Conservation (phyloP, 805 yeast species). For the Saccharomycopsis olivae region DNA sequence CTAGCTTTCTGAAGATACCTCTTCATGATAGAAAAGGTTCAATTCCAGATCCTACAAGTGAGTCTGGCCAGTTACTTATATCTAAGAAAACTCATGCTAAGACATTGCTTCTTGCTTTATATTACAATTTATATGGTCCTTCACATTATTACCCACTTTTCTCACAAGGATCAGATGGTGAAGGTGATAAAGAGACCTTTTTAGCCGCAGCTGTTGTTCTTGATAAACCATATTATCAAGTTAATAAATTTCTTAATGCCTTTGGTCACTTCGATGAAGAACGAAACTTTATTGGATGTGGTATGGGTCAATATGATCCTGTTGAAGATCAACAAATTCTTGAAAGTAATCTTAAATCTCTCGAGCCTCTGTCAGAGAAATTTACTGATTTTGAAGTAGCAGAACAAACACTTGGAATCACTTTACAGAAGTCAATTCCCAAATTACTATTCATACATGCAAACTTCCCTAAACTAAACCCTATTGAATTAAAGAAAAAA, state of each 20-base stretch:
- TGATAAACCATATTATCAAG: conserved; percentile 47
- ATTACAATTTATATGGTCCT: conserved; percentile 53
- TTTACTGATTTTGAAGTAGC: conserved; percentile 12
- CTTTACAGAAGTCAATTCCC: conserved; percentile 21
- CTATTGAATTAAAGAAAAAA: conserved; percentile 38
- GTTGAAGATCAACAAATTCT: conserved; percentile 35
- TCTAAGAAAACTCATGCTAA: conserved; percentile 45
- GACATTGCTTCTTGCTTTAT: conserved; percentile 43
- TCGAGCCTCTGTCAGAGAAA: not conserved
- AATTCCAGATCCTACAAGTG: conserved; percentile 52
- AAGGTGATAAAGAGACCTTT: conserved; percentile 53
- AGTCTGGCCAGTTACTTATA: conserved; percentile 54
- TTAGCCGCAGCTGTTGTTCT: conserved; percentile 50
- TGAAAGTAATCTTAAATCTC: conserved; percentile 20
- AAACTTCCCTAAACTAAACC: conserved; percentile 57
- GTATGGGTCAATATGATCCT: conserved; percentile 49
- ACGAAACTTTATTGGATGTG: conserved; percentile 28
- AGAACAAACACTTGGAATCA: conserved; percentile 13
- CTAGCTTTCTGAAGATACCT: conserved; percentile 26
- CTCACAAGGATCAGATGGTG: conserved; percentile 45
- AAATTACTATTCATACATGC: conserved; percentile 47
- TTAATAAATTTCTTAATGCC: conserved; percentile 44
- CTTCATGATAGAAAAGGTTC: conserved; percentile 51
- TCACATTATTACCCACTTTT: conserved; percentile 46
- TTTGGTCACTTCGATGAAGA: conserved; percentile 36